These are phyloP conservation scores for Xylaria acuta DNA, from an alignment of 495 filamentous ascomycete species.

Conservation along the genomic window DNA sequence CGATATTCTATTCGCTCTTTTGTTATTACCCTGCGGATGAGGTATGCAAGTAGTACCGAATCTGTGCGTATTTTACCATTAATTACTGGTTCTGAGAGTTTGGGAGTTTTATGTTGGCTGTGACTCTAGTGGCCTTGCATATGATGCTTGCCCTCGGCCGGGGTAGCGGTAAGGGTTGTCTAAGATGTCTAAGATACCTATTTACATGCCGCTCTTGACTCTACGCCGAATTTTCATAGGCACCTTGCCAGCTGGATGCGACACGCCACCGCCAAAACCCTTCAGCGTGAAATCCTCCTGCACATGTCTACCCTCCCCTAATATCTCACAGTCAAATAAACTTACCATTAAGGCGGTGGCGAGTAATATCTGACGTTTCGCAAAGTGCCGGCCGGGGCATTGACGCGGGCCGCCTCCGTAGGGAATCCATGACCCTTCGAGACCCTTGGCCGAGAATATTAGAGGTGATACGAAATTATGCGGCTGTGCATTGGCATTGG, in stretches of 20 bases:
- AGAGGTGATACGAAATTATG: constrained; percentile 17
- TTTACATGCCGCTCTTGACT: constrained; percentile 7
- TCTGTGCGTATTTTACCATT: not conserved
- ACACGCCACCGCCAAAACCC: constrained; percentile 37
- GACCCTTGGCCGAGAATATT: constrained; percentile 39
- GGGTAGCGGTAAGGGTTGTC: not conserved
- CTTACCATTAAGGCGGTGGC: constrained; percentile 36
- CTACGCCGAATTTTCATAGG: constrained; percentile 24
- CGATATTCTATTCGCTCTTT: not conserved
- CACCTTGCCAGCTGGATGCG: constrained; percentile 31
- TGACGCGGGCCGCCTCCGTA: constrained; percentile 41
- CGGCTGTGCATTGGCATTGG: not conserved
- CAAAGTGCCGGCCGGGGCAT: constrained; percentile 45
- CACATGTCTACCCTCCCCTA: constrained; percentile 25
- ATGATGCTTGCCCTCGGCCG: not conserved
- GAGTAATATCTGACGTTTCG: constrained; percentile 41
- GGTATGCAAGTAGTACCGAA: not conserved
- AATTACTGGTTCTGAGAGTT: not conserved
- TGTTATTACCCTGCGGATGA: too few relatives aligned
- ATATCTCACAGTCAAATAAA: constrained; percentile 41
- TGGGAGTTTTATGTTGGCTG: not conserved
- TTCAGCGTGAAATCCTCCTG: constrained; percentile 34
- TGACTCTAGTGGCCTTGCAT: not conserved
- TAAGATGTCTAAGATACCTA: not conserved
- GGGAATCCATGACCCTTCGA: constrained; percentile 46